These are phyloP conservation scores for Cystofilobasidium bisporidii DNA, from an alignment of 768 basidiomycete genomes.

Conservation along the genomic window DNA sequence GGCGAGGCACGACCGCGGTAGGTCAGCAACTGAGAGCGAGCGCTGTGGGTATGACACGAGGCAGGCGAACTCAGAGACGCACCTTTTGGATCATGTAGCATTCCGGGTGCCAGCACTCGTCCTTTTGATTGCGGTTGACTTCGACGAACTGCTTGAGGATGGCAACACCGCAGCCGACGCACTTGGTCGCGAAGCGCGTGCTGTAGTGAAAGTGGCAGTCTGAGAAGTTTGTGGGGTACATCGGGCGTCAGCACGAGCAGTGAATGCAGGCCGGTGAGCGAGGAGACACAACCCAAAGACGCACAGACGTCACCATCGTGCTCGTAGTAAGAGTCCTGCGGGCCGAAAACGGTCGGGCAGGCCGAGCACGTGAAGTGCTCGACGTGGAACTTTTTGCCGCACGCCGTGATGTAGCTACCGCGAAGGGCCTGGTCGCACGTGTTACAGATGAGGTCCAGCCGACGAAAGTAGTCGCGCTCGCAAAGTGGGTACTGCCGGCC, in stretches of 20 bases:
- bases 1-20: too few relatives aligned
- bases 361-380: conserved; percentile 99
- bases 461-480: conserved; percentile 93
- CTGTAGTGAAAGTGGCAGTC: conserved; percentile 98
- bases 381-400: conserved; percentile 97
- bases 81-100: conserved; percentile 99
- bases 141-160: conserved; percentile 99
- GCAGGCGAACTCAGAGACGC: not conserved
- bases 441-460: conserved; percentile 89
- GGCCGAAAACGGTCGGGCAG: conserved; percentile 90
- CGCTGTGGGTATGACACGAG: not conserved
- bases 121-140: conserved; percentile 93
- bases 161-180: conserved; percentile 91
- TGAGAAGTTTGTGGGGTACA: too few relatives aligned
- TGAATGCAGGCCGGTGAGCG: not conserved
- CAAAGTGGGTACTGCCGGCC: conserved; percentile 88
- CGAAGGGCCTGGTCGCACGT: conserved; percentile 89
- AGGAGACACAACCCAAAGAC: conserved; percentile 21
- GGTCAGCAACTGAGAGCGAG: not conserved
- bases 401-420: conserved; percentile 98
- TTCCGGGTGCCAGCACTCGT: conserved; percentile 99
- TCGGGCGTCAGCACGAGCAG: too few relatives aligned
- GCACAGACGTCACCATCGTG: conserved; percentile 84
- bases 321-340: conserved; percentile 98
- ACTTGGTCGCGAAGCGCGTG: conserved; percentile 95